phyloP scores from a whole-genome alignment of 1,284 basidiomycete species.

The Moesziomyces aphidis region DNA sequence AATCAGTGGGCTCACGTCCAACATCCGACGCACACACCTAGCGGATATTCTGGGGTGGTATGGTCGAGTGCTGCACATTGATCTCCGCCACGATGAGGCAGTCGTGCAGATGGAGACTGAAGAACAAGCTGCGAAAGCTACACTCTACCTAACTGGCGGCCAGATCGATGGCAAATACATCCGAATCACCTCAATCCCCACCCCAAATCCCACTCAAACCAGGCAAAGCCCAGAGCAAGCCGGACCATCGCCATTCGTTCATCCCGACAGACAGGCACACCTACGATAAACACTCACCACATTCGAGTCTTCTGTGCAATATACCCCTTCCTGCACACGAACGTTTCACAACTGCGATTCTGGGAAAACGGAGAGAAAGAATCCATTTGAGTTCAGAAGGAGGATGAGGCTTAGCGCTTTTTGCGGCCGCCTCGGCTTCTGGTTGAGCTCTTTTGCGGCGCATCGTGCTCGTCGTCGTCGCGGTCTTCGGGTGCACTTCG shows the following conservation, averaged over 20 bases:
- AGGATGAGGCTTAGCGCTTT: constrained; percentile 16
- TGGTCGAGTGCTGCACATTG: constrained; percentile 20
- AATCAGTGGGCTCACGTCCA: constrained; percentile 28
- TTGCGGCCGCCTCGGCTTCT: constrained; percentile 13
- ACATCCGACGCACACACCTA: constrained; percentile 45
- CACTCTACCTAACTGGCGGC: constrained; percentile 51
- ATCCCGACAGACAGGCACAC: constrained; percentile 11
- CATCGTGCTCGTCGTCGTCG: constrained; percentile 22
- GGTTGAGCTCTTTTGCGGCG: constrained; percentile 6
- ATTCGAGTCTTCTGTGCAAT: too few relatives aligned
- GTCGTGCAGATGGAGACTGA: neutral
- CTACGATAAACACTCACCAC: too few relatives aligned
- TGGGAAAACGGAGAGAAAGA: too few relatives aligned
- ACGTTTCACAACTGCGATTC: too few relatives aligned
- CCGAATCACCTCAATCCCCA: neutral
- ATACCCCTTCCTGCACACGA: neutral
- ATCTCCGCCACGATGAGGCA: constrained; percentile 1
- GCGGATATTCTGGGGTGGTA: constrained; percentile 51
- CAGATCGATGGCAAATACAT: constrained; percentile 55
- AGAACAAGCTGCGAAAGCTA: constrained; percentile 39
- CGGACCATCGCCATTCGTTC: neutral
- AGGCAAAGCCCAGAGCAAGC: too few relatives aligned
- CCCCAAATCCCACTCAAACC: neutral
- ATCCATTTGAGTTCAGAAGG: too few relatives aligned
- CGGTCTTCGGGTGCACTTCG: constrained; percentile 34